phyloP scores from a whole-genome alignment of 2,329 filamentous ascomycete genomes.

The Neonectria sp. region DNA sequence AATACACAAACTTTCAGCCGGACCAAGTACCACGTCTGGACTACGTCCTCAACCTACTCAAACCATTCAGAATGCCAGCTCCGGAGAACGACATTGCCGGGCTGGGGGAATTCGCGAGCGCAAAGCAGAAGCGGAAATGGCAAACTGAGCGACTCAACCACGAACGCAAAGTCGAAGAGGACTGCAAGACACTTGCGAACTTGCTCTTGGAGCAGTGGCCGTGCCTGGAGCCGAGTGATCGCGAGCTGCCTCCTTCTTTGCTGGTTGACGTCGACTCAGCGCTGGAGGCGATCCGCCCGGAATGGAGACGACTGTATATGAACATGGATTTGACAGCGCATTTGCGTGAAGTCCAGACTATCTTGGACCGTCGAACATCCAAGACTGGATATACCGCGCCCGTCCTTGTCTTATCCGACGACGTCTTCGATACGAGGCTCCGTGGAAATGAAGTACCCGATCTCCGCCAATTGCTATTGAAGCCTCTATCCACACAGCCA shows the following conservation, averaged over 20 bases:
- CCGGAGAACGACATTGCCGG: slow-evolving; percentile 21
- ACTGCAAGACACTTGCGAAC: slow-evolving; percentile 41
- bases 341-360: slow-evolving; percentile 34
- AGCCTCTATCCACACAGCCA: slow-evolving; percentile 19
- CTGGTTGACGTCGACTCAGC: slow-evolving; percentile 43
- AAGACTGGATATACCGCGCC: slow-evolving; percentile 34
- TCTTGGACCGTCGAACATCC: slow-evolving; percentile 37
- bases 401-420: slow-evolving; percentile 31
- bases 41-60: slow-evolving; percentile 37
- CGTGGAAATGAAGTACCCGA: slow-evolving; percentile 40
- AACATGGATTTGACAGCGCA: slow-evolving; percentile 41
- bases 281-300: slow-evolving; percentile 42
- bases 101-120: slow-evolving; percentile 40
- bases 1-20: slow-evolving; percentile 41
- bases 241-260: slow-evolving; percentile 29
- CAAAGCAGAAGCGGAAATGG: slow-evolving; percentile 41
- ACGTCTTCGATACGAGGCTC: slow-evolving; percentile 32
- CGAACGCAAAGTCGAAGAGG: slow-evolving; percentile 42
- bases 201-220: slow-evolving; percentile 46
- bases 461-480: slow-evolving; percentile 36
- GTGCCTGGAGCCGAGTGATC: slow-evolving; percentile 40
- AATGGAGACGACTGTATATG: slow-evolving; percentile 45
- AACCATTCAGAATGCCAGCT: slow-evolving; percentile 34
- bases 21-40: slow-evolving; percentile 39
- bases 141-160: slow-evolving; percentile 38